Evolutionary conservation across 1,284 basidiomycete species (phyloP), one percentile per base, ranked within the genome.

Genomic region (Apiotrichum siamense): DNA sequence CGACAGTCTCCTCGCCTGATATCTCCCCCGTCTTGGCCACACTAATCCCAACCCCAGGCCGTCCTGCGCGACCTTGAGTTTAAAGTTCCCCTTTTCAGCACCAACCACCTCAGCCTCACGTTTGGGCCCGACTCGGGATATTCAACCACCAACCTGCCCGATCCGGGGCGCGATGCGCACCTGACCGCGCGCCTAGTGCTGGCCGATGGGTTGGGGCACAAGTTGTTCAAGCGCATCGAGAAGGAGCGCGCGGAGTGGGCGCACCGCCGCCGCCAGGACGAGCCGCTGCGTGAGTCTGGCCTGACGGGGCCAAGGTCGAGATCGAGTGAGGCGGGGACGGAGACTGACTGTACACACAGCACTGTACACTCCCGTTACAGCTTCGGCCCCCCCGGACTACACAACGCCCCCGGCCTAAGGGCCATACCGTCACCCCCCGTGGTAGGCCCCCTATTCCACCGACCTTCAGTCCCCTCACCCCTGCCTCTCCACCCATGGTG

Each of bases 161-260:
- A 61, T 29, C 65, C 65, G 23, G 68, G 67, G 1, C 43, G 56
- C 25, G 67, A 66, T 3, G 57, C 61, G 20, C 47, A 51, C 20
- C 36, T 71, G 9, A 63, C 63, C 45, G 52, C 52, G 17, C 71
- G 67, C 49, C 39, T 71, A 2, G 44, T 58, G 13, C 48, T 73
- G n/a, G 62, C 57, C 11, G 63, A 67, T 39, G 70, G 70, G 7
- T 53, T 61, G 13, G 64, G 67, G 2, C 68, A 73, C 52, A 58
- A 51, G 17, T 45, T 70, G 5, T 73, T 64, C 63, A 73, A 73
- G 59, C 55, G 62, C 9, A 66, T 71, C 18, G 69, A 73, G 51
- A 66, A 61, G 43, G 65, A 70, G 55, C 54, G 68, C 23, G 58
- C 31, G 24, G 49, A 55, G 17, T 59, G 52, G 26, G 54, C 55